These are phyloP conservation scores for Thelonectria olida DNA, from an alignment of 2,329 filamentous ascomycete genomes.

Conservation along the genomic window DNA sequence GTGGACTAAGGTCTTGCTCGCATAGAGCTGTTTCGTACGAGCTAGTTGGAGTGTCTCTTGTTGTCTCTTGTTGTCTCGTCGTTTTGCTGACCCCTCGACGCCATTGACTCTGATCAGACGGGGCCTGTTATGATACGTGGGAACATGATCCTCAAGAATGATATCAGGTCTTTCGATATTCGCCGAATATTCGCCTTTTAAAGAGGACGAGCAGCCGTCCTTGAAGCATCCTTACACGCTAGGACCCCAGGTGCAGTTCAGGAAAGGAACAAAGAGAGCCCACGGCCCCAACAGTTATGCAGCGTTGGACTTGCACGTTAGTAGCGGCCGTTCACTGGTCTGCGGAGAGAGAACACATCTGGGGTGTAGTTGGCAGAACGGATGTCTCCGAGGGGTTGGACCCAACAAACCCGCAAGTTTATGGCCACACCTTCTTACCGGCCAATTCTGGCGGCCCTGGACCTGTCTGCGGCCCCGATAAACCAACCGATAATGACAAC, in stretches of 20 bases:
- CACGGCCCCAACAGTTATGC: too few species aligned
- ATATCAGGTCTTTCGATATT: neutral
- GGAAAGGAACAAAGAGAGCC: constrained; percentile 34
- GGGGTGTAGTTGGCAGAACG: constrained; percentile 11
- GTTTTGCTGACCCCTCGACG: constrained; percentile 34
- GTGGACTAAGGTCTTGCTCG: constrained; percentile 36
- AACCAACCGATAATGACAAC: constrained; percentile 12
- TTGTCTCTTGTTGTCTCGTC: constrained; percentile 34
- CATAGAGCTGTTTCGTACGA: constrained; percentile 36
- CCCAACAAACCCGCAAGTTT: neutral
- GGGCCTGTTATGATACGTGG: constrained; percentile 30
- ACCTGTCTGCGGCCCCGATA: constrained; percentile 28
- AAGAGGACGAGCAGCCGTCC: neutral
- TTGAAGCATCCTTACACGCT: constrained; percentile 16
- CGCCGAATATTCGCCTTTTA: neutral
- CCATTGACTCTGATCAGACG: constrained; percentile 28
- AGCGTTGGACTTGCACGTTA: constrained; percentile 19
- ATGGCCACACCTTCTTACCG: constrained; percentile 24
- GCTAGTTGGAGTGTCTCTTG: too few species aligned
- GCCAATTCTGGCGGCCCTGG: constrained; percentile 14
- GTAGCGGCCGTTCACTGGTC: constrained; percentile 16
- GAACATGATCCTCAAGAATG: neutral
- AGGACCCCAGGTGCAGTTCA: constrained; percentile 4
- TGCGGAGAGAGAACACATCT: constrained; percentile 2
- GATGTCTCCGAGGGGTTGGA: neutral